Percentiles rank a stretch among this genome's conserved stretches.
These are phyloP conservation scores for Cyanodermella asteris DNA, from an alignment of 2,329 filamentous ascomycete genomes.

Conservation along the genomic window DNA sequence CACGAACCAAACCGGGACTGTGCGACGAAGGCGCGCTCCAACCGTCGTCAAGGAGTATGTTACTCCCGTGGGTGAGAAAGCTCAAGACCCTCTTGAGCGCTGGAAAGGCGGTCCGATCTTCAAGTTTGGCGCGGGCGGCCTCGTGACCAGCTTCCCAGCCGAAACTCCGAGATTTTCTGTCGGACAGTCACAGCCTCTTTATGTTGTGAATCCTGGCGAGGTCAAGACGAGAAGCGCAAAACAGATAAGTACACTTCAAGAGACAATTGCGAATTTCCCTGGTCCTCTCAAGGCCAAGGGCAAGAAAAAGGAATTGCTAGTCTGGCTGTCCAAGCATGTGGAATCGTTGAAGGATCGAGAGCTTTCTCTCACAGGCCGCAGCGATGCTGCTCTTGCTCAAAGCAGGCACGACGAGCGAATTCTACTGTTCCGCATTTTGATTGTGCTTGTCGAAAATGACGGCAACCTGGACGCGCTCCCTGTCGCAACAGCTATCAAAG, in stretches of 20 bases:
- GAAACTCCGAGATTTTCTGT: constrained; percentile 70
- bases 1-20: no score
- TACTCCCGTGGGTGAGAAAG: no score
- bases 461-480: constrained; percentile 54
- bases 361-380: no score
- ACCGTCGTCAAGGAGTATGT: constrained; percentile 32
- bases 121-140: constrained; percentile 69
- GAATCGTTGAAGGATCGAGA: constrained; percentile 40
- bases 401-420: constrained; percentile 52
- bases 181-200: constrained; percentile 48
- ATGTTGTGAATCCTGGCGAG: constrained; percentile 64
- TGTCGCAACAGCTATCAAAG: constrained; percentile 49
- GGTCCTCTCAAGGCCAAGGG: constrained; percentile 73
- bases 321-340: constrained; percentile 63
- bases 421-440: constrained; percentile 70
- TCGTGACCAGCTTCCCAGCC: constrained; percentile 73
- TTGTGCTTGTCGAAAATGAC: constrained; percentile 66
- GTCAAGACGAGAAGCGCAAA: constrained; percentile 58
- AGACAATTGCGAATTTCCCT: constrained; percentile 61
- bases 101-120: constrained; percentile 84
- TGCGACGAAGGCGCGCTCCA: no score
- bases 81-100: constrained; percentile 59
- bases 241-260: constrained; percentile 47
- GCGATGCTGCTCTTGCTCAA: constrained; percentile 24
- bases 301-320: constrained; percentile 81